Evolutionary conservation across 164 flowering plant genomes (phyloP).

Genomic region (Annona cherimola): DNA sequence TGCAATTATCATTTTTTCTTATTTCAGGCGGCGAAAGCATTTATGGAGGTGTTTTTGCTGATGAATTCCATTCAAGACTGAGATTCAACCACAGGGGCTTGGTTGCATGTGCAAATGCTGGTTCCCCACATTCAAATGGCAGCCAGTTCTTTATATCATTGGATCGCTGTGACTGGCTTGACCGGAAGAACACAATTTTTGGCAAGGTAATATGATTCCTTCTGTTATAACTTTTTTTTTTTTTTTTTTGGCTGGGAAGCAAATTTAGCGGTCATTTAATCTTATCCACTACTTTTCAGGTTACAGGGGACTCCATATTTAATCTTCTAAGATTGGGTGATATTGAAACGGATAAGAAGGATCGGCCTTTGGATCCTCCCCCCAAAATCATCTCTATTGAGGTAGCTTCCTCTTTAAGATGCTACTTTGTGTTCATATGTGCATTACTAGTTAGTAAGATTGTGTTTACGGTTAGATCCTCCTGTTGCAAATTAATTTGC

Average conservation of each 20-base stretch:
- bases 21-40: constrained; percentile 86
- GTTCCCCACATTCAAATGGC: constrained; percentile 77
- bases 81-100: constrained; percentile 89
- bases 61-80: constrained; percentile 89
- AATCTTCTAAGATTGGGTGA: constrained; percentile 74
- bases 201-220: constrained; percentile 62
- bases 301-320: constrained; percentile 87
- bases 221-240: not conserved
- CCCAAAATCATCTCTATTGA: constrained; percentile 79
- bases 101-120: constrained; percentile 90
- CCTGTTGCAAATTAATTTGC: no score
- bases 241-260: not conserved
- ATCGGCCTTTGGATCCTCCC: constrained; percentile 74
- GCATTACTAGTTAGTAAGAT: no score
- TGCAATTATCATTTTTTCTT: not conserved
- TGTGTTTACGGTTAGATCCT: no score
- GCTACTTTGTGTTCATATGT: not conserved
- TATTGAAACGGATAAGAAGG: constrained; percentile 74
- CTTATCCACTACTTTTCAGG: constrained; percentile 33
- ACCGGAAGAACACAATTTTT: constrained; percentile 79
- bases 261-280: not conserved
- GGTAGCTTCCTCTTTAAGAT: constrained; percentile 29
- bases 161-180: constrained; percentile 93
- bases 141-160: constrained; percentile 91
- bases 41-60: constrained; percentile 66